Evolutionary conservation across 306 rosid genomes (phyloP).

Genomic region (Lagenaria siceraria): DNA sequence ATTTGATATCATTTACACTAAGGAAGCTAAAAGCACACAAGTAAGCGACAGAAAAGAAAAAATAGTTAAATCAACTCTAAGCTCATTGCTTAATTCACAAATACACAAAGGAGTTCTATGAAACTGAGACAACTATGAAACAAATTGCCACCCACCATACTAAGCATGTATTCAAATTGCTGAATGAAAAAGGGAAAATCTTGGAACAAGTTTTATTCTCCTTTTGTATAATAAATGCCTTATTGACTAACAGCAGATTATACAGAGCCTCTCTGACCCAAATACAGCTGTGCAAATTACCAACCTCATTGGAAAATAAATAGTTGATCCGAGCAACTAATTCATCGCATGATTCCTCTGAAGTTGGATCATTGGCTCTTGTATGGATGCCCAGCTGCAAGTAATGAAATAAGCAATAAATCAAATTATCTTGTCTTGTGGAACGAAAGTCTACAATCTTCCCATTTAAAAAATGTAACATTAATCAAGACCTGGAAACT

Average conservation of each 20-base stretch:
- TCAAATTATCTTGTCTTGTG: neutral
- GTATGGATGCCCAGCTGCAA: conserved; percentile 60
- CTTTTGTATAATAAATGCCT: neutral
- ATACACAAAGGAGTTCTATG: neutral
- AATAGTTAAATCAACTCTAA: neutral
- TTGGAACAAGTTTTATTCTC: neutral
- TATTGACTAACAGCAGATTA: neutral
- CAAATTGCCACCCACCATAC: neutral
- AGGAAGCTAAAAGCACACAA: neutral
- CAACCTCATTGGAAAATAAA: conserved; percentile 70
- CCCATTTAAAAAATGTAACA: neutral
- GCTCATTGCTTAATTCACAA: neutral
- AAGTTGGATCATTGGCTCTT: conserved; percentile 26
- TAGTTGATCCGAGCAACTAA: conserved; percentile 35
- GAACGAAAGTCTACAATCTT: neutral
- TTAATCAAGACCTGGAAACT: neutral
- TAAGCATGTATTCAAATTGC: neutral
- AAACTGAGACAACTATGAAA: neutral
- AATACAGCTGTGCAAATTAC: conserved; percentile 14
- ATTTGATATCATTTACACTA: neutral
- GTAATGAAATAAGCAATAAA: conserved; percentile 3
- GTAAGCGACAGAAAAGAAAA: neutral
- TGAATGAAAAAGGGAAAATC: neutral
- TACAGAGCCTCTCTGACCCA: neutral
- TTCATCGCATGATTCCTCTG: conserved; percentile 43